Base-by-base conservation (phyloP, 805 yeast species). In the Saccharomycopsis olivae region DNA sequence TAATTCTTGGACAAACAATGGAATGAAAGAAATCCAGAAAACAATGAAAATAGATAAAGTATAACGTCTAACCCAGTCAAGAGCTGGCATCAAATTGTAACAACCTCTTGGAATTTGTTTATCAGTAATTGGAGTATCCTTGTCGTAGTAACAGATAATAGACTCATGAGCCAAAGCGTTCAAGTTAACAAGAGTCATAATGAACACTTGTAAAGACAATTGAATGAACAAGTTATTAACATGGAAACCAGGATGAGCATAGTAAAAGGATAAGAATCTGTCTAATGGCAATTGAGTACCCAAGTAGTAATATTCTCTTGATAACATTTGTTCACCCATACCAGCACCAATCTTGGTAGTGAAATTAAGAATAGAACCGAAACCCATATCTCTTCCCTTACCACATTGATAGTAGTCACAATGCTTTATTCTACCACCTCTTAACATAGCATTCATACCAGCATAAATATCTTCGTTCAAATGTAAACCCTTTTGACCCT, bases 211-310 rank as follows among this genome's bases (percentile, higher is more conserved):
- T n/a, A 87, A 77, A 0, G 96, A 86, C 28, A 86, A 58, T 51
- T 86, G 78, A 47, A 89, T 89, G 53, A 88, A 84, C 49, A 88
- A 65, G 56, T 89, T 89, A 57, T 89, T 89, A 51, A 89, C 65
- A 59, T 89, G 97, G 64, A 89, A 89, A 4, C 97, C 97, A 9
- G 96, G 89, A 58, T 89, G 97, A 0, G 97, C 97, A 61, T 89
- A 89, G 59, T 84, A 89, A 60, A 89, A 89, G 0, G 96, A 85
- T 38, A 89, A 60, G 61, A 89, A 88, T 36, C 96, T 62, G 56
- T 89, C 96, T 33, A 88, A 67, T 2, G 96, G 95, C 40, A 89
- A 64, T 51, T 78, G 85, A 2, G 95, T 85, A 1, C 97, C 96
- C 45, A 89, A 59, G 58, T 84, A 86, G 57, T 79, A 89, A 59